phyloP scores from a whole-genome alignment of 2,329 filamentous ascomycete species.

The Alternaria consortialis region DNA sequence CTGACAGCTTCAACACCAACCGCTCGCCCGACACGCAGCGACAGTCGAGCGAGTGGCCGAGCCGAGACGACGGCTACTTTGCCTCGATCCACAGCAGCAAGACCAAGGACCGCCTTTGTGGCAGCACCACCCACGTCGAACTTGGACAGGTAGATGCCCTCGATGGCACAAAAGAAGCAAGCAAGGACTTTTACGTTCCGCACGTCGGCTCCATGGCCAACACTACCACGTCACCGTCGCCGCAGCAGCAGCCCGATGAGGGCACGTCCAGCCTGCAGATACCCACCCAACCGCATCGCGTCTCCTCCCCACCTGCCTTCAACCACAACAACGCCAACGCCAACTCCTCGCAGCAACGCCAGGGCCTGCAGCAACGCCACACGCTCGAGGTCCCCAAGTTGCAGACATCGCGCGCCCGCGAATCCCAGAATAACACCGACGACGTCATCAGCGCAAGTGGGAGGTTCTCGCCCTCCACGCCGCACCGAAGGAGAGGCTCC shows the following conservation, averaged over 20 bases:
- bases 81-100: constrained; percentile 50
- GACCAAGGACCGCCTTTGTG: constrained; percentile 38
- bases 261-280: constrained; percentile 50
- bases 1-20: constrained; percentile 31
- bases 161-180: constrained; percentile 42
- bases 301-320: constrained; percentile 70
- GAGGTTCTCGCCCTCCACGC: constrained; percentile 78
- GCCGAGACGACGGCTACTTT: constrained; percentile 59
- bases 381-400: constrained; percentile 85
- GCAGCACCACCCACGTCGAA: constrained; percentile 50
- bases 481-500: constrained; percentile 77
- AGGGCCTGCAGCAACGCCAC: constrained; percentile 79
- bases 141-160: constrained; percentile 40
- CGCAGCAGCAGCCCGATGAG: constrained; percentile 26
- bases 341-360: constrained; percentile 60
- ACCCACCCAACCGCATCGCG: constrained; percentile 56
- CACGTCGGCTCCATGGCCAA: constrained; percentile 30
- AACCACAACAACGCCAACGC: constrained; percentile 59
- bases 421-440: constrained; percentile 63
- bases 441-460: constrained; percentile 76
- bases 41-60: constrained; percentile 37
- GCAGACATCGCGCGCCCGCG: constrained; percentile 70
- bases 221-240: constrained; percentile 18
- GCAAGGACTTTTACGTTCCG: constrained; percentile 37
- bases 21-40: constrained; percentile 32